Percentiles rank a stretch among this genome's conserved stretches.
These are phyloP conservation scores for Cyclospora cayetanensis DNA, from an alignment of 169 alveolate species.

Conservation along the genomic window DNA sequence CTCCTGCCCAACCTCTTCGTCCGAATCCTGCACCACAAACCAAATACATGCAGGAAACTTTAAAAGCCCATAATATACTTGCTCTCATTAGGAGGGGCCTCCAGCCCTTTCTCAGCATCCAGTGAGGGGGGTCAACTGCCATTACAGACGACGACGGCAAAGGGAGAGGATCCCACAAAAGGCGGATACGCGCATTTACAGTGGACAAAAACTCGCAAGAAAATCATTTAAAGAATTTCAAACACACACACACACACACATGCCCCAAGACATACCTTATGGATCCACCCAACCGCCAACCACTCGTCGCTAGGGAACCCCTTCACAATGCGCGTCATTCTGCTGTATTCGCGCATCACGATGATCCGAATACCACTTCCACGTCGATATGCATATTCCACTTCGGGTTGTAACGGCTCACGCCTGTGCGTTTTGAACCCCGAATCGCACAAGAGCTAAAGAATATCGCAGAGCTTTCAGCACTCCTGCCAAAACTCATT, in stretches of 20 bases:
- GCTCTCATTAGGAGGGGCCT: no score
- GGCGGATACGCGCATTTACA: no score
- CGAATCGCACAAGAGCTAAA: neutral
- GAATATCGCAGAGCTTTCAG: neutral
- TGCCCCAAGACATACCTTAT: neutral
- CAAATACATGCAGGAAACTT: no score
- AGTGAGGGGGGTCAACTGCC: no score
- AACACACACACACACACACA: no score
- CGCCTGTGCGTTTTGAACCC: no score
- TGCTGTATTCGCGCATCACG: neutral
- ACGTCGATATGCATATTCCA: neutral
- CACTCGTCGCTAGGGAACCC: constrained; percentile 54
- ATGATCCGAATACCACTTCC: neutral
- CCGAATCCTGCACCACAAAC: neutral
- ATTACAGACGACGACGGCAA: no score
- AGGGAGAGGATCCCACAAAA: no score
- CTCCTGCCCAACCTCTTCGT: neutral
- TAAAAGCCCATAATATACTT: no score
- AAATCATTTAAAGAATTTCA: no score
- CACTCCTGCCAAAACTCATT: neutral
- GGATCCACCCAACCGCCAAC: constrained; percentile 65
- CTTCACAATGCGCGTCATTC: constrained; percentile 46
- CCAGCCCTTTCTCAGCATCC: no score
- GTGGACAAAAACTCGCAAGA: no score
- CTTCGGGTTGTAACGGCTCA: constrained; percentile 33